A percentile compares a stretch with the other conserved stretches of the same genome.
These are phyloP conservation scores for Globisporangium splendens DNA, from an alignment of 352 stramenopile genomes.

Conservation along the genomic window DNA sequence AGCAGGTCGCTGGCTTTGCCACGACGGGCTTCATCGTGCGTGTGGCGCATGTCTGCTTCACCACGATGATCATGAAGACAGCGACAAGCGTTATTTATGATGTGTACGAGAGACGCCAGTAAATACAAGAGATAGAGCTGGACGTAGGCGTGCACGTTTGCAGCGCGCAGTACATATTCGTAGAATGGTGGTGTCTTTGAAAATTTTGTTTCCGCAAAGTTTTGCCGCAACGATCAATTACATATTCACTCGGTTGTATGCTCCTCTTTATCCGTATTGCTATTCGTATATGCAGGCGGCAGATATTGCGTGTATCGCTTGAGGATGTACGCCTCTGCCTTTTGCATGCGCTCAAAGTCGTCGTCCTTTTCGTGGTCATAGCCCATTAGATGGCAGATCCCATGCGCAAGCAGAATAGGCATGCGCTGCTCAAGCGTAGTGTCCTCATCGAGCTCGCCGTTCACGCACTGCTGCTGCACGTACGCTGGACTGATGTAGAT, in stretches of 20 bases:
- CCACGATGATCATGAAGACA: slow-evolving; percentile 91
- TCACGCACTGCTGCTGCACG: slow-evolving; percentile 68
- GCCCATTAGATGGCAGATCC: slow-evolving; percentile 79
- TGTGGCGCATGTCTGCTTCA: slow-evolving; percentile 78
- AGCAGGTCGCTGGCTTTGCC: slow-evolving; percentile 75
- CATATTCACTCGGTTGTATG: not conserved
- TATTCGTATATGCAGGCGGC: slow-evolving; percentile 8
- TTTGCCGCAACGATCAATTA: not conserved
- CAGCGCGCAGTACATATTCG: too few relatives aligned
- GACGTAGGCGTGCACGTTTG: not conserved
- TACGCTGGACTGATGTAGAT: slow-evolving; percentile 84
- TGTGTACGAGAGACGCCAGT: slow-evolving; percentile 43
- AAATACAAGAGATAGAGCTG: not conserved
- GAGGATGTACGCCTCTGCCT: slow-evolving; percentile 70
- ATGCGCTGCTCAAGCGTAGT: slow-evolving; percentile 63
- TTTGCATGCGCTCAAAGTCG: slow-evolving; percentile 76
- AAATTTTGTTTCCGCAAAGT: slow-evolving; percentile 3
- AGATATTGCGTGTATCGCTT: slow-evolving; percentile 48
- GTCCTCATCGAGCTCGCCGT: slow-evolving; percentile 48
- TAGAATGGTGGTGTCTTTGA: not conserved
- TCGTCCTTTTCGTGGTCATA: slow-evolving; percentile 79
- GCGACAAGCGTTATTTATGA: slow-evolving; percentile 84
- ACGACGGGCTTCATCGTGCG: slow-evolving; percentile 79
- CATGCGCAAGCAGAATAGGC: slow-evolving; percentile 71
- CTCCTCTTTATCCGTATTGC: not conserved